Evolutionary conservation across 768 basidiomycete species (phyloP).

Genomic region (Russula foetens): DNA sequence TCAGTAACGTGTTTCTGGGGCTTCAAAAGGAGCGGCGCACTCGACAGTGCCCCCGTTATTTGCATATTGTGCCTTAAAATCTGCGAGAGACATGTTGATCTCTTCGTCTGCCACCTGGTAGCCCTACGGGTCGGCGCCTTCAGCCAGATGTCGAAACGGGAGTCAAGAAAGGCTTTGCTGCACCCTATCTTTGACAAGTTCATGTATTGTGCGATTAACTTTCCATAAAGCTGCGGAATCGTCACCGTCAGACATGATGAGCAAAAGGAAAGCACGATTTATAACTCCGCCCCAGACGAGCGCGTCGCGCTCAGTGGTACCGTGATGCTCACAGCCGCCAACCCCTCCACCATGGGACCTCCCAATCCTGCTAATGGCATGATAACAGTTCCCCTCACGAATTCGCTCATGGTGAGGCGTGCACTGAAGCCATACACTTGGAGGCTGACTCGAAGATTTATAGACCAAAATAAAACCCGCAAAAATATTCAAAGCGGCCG

Average conservation of each 20-base stretch:
- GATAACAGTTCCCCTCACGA: slow-evolving; percentile 21
- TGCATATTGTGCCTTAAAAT: slow-evolving; percentile 69
- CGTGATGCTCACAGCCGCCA: not conserved
- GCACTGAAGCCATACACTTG: not conserved
- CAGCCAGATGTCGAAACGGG: slow-evolving; percentile 11
- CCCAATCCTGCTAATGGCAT: slow-evolving; percentile 2
- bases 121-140: slow-evolving; percentile 49
- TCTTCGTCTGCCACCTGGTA: slow-evolving; percentile 93
- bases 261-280: slow-evolving; percentile 29
- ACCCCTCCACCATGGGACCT: slow-evolving; percentile 12
- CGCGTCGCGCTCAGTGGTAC: not conserved
- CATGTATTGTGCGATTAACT: slow-evolving; percentile 92
- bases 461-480: slow-evolving; percentile 79
- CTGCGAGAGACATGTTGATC: slow-evolving; percentile 76
- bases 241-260: slow-evolving; percentile 60
- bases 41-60: slow-evolving; percentile 71
- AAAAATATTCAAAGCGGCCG: slow-evolving; percentile 76
- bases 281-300: slow-evolving; percentile 42
- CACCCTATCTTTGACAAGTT: slow-evolving; percentile 93
- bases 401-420: slow-evolving; percentile 28
- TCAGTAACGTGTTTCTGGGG: not conserved
- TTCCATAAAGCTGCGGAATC: slow-evolving; percentile 90
- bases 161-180: slow-evolving; percentile 24
- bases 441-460: not conserved
- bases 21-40: slow-evolving; percentile 40